Evolutionary conservation across 1,139 yeast genomes (phyloP).

Genomic region (Arxiozyma heterogenica): DNA sequence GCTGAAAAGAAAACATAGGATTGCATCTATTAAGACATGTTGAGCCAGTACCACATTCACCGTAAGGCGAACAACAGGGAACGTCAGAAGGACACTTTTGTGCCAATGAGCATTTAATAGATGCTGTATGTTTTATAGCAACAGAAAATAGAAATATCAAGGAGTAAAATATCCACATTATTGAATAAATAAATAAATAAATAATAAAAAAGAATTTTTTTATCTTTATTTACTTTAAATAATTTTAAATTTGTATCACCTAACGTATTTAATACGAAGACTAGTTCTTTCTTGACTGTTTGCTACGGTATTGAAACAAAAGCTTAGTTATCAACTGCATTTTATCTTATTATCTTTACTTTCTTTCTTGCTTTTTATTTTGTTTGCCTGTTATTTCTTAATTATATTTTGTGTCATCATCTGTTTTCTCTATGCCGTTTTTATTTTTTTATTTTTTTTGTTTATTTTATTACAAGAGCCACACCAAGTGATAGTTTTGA

Average conservation of each 20-base stretch:
- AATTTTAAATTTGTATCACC: no score
- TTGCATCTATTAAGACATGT: constrained; percentile 80
- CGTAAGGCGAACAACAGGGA: constrained; percentile 82
- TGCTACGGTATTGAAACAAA: neutral
- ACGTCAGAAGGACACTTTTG: constrained; percentile 54
- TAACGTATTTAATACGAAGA: neutral
- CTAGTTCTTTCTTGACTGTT: neutral
- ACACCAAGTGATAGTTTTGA: no score
- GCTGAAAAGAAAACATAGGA: constrained; percentile 52
- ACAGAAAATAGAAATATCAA: neutral
- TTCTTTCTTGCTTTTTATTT: no score
- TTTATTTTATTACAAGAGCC: no score
- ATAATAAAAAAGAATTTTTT: no score
- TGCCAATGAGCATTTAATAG: constrained; percentile 38
- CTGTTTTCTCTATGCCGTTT: no score
- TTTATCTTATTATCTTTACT: no score
- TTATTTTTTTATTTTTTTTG: no score
- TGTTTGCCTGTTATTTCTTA: no score
- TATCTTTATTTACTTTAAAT: neutral
- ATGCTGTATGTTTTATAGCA: constrained; percentile 14
- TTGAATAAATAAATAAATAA: neutral
- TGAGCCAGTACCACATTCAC: constrained; percentile 77
- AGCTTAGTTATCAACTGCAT: no score
- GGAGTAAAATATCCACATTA: neutral
- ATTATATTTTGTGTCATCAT: neutral